These are phyloP conservation scores for Chrysanthemum makinoi DNA, from an alignment of 129 eudicot genomes.

Conservation along the genomic window DNA sequence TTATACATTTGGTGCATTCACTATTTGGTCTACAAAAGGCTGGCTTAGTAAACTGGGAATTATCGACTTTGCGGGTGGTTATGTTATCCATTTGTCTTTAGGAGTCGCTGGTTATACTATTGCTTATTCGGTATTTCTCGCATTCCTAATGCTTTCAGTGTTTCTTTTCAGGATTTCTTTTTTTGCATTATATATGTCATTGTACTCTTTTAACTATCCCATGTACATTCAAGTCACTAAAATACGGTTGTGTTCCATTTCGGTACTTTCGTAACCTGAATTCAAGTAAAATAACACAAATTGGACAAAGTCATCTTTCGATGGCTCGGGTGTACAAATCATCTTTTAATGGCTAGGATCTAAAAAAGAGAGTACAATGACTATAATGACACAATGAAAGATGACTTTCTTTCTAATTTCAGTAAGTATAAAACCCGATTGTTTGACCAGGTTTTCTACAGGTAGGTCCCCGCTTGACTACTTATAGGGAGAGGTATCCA, in stretches of 20 bases:
- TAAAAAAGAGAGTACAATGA: no score
- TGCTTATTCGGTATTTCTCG: constrained; percentile 53
- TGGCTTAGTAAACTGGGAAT: constrained; percentile 70
- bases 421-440: neutral
- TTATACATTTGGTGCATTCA: constrained; percentile 59
- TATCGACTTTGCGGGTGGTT: constrained; percentile 74
- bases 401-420: neutral
- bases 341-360: no score
- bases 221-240: no score
- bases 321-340: no score
- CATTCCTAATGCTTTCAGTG: neutral
- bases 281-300: no score
- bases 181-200: no score
- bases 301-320: no score
- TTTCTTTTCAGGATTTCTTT: neutral
- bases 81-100: constrained; percentile 59
- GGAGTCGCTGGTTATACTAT: constrained; percentile 75
- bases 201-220: no score
- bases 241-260: no score
- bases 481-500: constrained; percentile 39
- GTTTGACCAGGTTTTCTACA: neutral
- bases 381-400: no score
- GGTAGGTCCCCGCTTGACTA: constrained; percentile 52
- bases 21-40: constrained; percentile 61
- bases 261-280: no score